Evolutionary conservation across 495 filamentous ascomycete species (phyloP).

Genomic region (Sordaria brevicollis): DNA sequence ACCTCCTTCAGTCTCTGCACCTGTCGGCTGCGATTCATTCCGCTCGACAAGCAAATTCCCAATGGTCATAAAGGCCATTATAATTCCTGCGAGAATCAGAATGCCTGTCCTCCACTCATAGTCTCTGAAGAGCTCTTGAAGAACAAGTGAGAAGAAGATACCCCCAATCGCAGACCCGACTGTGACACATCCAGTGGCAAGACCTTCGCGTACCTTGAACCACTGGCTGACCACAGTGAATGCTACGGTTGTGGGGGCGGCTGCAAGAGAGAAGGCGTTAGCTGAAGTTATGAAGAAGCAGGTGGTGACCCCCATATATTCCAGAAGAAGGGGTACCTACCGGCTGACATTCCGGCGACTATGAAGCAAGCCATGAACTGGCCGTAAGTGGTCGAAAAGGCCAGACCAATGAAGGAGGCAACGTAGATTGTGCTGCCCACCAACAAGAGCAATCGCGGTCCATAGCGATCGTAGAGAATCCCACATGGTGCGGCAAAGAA

Average conservation of each 20-base stretch:
- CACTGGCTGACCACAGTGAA: slow-evolving; percentile 18
- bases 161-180: slow-evolving; percentile 20
- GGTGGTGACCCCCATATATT: not conserved
- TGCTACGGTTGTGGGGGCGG: slow-evolving; percentile 16
- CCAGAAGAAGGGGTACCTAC: slow-evolving; percentile 1
- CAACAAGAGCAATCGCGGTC: slow-evolving; percentile 8
- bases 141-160: slow-evolving; percentile 19
- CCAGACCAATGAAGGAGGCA: slow-evolving; percentile 17
- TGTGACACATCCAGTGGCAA: slow-evolving; percentile 19
- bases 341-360: slow-evolving; percentile 14
- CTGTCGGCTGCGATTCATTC: slow-evolving; percentile 3
- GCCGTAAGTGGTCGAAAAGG: slow-evolving; percentile 13
- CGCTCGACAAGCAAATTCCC: slow-evolving; percentile 13
- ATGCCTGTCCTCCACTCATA: slow-evolving; percentile 8
- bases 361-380: slow-evolving; percentile 18
- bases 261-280: slow-evolving; percentile 1
- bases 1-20: not conserved
- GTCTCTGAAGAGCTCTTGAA: slow-evolving; percentile 17
- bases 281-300: not conserved
- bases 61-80: slow-evolving; percentile 7
- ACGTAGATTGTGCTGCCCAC: slow-evolving; percentile 8
- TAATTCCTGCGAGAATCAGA: slow-evolving; percentile 9
- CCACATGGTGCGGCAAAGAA: slow-evolving; percentile 13
- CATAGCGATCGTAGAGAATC: slow-evolving; percentile 14
- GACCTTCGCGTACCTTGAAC: slow-evolving; percentile 10